Base-by-base conservation (phyloP, 768 basidiomycete species). In the Podaxis mareebaensis region DNA sequence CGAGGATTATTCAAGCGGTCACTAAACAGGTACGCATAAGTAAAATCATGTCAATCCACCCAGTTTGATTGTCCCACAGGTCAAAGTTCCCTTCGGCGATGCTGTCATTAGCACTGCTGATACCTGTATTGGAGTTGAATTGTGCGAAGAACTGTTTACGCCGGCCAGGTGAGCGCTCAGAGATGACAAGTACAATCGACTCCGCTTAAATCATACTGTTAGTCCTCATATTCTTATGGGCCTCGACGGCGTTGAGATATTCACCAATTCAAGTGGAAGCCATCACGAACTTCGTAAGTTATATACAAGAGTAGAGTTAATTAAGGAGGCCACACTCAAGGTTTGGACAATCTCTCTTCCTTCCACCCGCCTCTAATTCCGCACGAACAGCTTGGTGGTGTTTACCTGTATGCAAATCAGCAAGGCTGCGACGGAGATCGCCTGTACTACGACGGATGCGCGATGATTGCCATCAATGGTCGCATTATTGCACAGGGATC, bases 221-320 rank as follows among this genome's bases (percentile, higher is more conserved):
- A 99, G 97, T 65, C 97, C 97, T 4, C 97, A 99, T 72, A 96
- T 98, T 61, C 77, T 90, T 12, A 99, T 99, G 97, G 97, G 96
- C 6, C 85, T 99, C 8, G 96, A 99, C 70, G 97, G 97, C 4
- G 96, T 98, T 7, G 97, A 99, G 75, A 97, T 99, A 55, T 98
- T 99, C 73, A 98, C 96, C 8, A 99, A 99, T 76, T 99, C 97
- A 1, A 96, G 93, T 66, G 97, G 95, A 4, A 96, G 94, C 74
- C 97, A 99, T 72, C 97, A 99, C 70, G 97, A 99, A 72, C 87
- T 99, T 26, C 89, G 97, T n/a, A 99, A 99, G 75, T 83, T 99
- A 26, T 86, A 94, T 71, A 87, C 86, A 7, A 87, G 97, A 6
- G 85, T 99, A 1, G 95, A 99, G 65, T 81, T 99, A 11, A 98